Evolutionary conservation across 352 stramenopile species (phyloP), one percentile per base, ranked within the genome.

Genomic region (Pythium graminicola): DNA sequence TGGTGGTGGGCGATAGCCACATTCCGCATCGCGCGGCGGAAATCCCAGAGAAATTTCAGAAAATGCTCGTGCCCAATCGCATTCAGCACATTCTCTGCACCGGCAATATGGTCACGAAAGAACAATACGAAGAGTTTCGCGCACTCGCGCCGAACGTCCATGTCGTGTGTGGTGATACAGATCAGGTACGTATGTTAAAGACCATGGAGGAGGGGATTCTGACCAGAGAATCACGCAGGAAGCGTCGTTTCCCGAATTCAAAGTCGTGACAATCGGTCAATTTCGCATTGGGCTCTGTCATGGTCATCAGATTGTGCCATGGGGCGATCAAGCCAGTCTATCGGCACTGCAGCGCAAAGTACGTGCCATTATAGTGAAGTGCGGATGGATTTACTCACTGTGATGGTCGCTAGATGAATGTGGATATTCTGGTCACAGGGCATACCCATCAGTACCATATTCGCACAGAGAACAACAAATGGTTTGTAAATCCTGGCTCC

Each of bases 81-180:
- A 99, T 99, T 70, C 93, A 99, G 65, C 95, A 99, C 66, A 89
- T 99, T 9, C 67, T 99, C 46, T 99, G 96, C 69, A 99, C 96
- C 14, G 97, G 97, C 26, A 99, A 99, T 69, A 70, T 99, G 56
- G 86, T 87, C 46, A 93, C 86, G 3, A 92, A 92, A 46, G 94
- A 98, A 62, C 90, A 98, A 64, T 98, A 94, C 56, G 86, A 98
- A 20, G 90, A 97, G 67, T 73, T 99, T 43, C 81, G 81, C 33
- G 77, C 83, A n/a, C 67, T 99, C n/a, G 90, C 95, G 22, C 92
- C 93, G 1, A 99, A 98, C 60, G 92, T 99, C 6, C 92, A 98
- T 74, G 76, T 98, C 6, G 95, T 99, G 7, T 72, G 79, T 11
- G 97, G 97, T 13, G 95, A 99, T 59, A 95, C 94, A 31, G 97